Percentiles rank a stretch among this genome's conserved stretches.
Conservation (phyloP, 345 rosid species). For the Populus simonii region DNA sequence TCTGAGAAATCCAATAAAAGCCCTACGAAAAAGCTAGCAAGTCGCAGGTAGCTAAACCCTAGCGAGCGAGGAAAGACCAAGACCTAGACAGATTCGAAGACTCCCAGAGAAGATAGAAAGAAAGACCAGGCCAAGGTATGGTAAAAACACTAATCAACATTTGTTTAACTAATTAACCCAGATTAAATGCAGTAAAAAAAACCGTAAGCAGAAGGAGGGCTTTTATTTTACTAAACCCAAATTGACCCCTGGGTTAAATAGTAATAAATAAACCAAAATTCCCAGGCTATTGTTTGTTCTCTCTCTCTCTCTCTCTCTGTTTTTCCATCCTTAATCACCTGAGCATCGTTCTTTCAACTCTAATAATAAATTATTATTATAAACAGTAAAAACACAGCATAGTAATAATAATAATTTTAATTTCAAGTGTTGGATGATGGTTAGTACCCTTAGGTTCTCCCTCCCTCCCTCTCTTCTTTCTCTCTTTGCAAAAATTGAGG, state of each 20-base stretch:
- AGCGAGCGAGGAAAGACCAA: too few species aligned
- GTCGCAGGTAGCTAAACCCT: too few species aligned
- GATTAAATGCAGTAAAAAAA: not conserved
- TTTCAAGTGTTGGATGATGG: constrained; percentile 13
- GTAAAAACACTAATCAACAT: too few species aligned
- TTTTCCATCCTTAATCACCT: not conserved
- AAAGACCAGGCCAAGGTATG: too few species aligned
- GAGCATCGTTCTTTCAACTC: not conserved
- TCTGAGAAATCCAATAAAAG: too few species aligned
- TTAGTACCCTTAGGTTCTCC: constrained; percentile 29
- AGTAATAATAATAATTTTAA: not conserved
- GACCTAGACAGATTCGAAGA: too few species aligned
- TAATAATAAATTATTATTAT: not conserved
- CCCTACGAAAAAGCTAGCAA: too few species aligned
- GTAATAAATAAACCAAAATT: not conserved
- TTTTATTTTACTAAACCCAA: not conserved
- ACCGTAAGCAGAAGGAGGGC: not conserved
- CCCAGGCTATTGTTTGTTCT: not conserved
- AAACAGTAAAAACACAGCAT: not conserved
- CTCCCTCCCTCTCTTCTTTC: constrained; percentile 1
- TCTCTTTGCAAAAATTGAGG: constrained; percentile 29
- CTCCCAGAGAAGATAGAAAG: too few species aligned
- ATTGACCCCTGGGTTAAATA: not conserved
- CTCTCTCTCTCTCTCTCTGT: not conserved
- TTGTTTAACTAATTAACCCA: not conserved